Evolutionary conservation across 163 green algal species (phyloP), one percentile per base, ranked within the genome.

Genomic region (Chlamydomonas reinhardtii): DNA sequence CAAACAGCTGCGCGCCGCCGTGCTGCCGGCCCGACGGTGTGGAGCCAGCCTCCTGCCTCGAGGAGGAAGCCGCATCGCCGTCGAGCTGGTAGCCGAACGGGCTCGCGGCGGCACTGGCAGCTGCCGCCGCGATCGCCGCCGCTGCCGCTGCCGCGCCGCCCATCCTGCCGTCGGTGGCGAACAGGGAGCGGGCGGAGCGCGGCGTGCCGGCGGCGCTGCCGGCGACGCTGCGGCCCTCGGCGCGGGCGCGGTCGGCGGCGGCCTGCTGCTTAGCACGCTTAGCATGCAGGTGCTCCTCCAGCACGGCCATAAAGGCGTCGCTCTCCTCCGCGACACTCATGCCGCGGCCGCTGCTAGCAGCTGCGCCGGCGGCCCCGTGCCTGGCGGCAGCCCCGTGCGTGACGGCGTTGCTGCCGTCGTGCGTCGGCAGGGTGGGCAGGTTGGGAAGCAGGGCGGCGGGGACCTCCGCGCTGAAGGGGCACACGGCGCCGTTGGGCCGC

Each of bases 251-350:
- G 68, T 85, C 79, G 34, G 54, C 77, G 25, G 31, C 12, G 11
- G 77, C 68, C 79, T 85, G 79, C 79, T 85, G 79, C 52, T 76
- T 48, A 1, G 9, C 32, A 3, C 79, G 68, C 52, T 85, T 61
- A 0, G 52, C 16, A 54, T 77, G 54, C 16, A 85, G 79, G 5
- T 72, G 48, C 48, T 56, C 11, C 48, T 56, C 48, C 48, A 56
- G 14, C 48, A 56, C 48, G 48, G 48, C 48, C 48, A 56, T 56
- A 14, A 56, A 56, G 9, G 48, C 48, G 9, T 56, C 48, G 9
- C 48, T 56, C 11, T 56, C 48, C 48, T 56, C 48, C 5, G 48
- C 48, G 14, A 14, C 48, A 14, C 48, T 19, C 48, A 56, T 1
- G 48, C 48, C 48, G 6, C 48, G 48, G 48, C 48, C 48, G 48